Evolutionary conservation across 305 asterid species (phyloP), one percentile per base, ranked within the genome.

Genomic region (Striga hermonthica): DNA sequence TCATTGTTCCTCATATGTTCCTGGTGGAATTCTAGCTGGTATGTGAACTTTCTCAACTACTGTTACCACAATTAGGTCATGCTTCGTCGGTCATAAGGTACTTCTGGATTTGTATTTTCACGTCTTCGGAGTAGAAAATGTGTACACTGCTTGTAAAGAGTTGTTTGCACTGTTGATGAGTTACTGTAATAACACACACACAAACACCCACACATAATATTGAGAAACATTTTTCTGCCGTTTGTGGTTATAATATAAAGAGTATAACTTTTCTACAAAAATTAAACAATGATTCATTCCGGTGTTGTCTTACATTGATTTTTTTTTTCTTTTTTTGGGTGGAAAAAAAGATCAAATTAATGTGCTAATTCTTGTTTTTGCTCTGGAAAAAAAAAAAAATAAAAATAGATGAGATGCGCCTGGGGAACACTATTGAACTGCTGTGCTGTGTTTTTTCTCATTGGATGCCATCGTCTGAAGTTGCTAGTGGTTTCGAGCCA

Each of bases 21-120:
- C 81, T 78, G 98, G 98, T 44, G 97, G 98, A 67, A 87, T 92
- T 76, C 97, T 92, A 71, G 95, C 97, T 75, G 98, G 98, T 92
- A 82, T 63, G 93, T 64, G 62, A 64, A 50, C 67, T 56, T 64
- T 67, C 62, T 47, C 35, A 44, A 74, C 61, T 58, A 48, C 15
- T 22, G 28, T 65, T 53, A 45, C 8, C n/a, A 12, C 7, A 52
- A 38, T 53, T 39, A 41, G 55, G 14, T 41, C 38, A 36, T 57
- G 64, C 53, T 37, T 73, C 10, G 45, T 47, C 48, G 36, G 55
- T 40, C 60, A 36, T 48, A 56, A 16, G 13, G 31, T 41, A 34
- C 38, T 50, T 44, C 16, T 54, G 65, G 52, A 41, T 54, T 60
- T 53, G 28, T 65, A 31, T 47, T 57, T n/a, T 31, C 35, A 50